Percentiles rank a stretch among this genome's conserved stretches.
Evolutionary conservation across 805 yeast species (phyloP).

Genomic region (Lipomyces sp.): DNA sequence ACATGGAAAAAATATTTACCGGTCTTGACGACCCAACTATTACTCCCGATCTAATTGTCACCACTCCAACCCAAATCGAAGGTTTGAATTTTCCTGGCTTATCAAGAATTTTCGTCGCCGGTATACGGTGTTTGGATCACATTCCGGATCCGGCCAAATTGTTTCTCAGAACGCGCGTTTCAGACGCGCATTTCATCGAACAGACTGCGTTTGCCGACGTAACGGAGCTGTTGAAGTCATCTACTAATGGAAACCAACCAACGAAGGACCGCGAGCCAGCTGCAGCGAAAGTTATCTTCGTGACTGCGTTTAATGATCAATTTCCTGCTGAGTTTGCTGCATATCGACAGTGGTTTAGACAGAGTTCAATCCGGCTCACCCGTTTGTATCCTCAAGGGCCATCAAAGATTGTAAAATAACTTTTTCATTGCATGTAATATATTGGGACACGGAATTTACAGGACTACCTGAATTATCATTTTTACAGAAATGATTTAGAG

Average conservation of each 20-base stretch:
- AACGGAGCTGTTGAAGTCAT: slow-evolving; percentile 6
- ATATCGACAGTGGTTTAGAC: slow-evolving; percentile 3
- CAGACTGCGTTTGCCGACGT: slow-evolving; percentile 7
- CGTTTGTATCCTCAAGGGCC: slow-evolving; percentile 1
- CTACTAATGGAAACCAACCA: neutral
- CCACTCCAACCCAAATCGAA: slow-evolving; percentile 17
- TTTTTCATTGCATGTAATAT: neutral
- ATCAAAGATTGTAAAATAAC: neutral
- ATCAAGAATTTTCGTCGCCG: slow-evolving; percentile 30
- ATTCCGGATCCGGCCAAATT: slow-evolving; percentile 14
- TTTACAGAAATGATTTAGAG: neutral
- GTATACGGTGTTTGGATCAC: slow-evolving; percentile 12
- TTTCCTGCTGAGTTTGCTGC: neutral
- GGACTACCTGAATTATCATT: neutral
- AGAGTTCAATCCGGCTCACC: neutral
- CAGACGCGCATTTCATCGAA: slow-evolving; percentile 16
- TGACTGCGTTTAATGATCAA: neutral
- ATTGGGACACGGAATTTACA: neutral
- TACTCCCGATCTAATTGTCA: slow-evolving; percentile 27
- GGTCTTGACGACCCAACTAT: neutral
- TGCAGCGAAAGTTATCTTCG: slow-evolving; percentile 7
- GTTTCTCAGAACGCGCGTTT: slow-evolving; percentile 6
- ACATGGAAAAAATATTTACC: slow-evolving; percentile 17
- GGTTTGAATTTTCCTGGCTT: slow-evolving; percentile 35
- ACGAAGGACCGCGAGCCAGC: neutral